Percentiles rank a stretch among this genome's conserved stretches.
phyloP scores from a whole-genome alignment of 768 basidiomycete species.

The Collybia mongolica region DNA sequence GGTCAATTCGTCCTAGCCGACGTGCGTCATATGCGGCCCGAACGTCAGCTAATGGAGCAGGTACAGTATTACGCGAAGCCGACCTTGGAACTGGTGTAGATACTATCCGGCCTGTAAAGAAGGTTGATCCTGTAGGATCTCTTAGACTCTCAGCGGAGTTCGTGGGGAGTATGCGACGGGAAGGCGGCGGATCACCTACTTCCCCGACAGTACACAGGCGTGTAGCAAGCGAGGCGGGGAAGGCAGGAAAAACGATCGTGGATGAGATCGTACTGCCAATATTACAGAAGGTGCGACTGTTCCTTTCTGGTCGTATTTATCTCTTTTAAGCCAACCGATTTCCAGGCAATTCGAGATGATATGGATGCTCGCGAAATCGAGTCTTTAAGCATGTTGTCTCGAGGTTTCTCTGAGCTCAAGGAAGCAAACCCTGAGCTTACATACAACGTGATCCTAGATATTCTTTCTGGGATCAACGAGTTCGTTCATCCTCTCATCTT shows the following conservation, averaged over 20 bases:
- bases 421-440: conserved; percentile 82
- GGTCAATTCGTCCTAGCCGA: conserved; percentile 59
- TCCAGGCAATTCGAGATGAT: conserved; percentile 72
- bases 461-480: conserved; percentile 91
- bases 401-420: conserved; percentile 86
- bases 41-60: conserved; percentile 55
- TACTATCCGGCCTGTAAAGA: conserved; percentile 93
- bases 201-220: conserved; percentile 53
- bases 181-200: conserved; percentile 46
- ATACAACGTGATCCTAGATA: conserved; percentile 85
- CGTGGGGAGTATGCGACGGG: conserved; percentile 70
- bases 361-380: conserved; percentile 90
- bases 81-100: conserved; percentile 87
- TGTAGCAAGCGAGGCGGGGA: conserved; percentile 53
- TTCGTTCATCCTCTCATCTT: conserved; percentile 36
- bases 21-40: conserved; percentile 82
- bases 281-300: conserved; percentile 59
- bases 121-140: conserved; percentile 79
- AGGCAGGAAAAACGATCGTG: conserved; percentile 67
- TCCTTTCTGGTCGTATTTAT: conserved; percentile 7
- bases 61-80: conserved; percentile 75
- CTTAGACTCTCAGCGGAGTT: conserved; percentile 77
- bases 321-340: neutral
- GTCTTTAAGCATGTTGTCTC: conserved; percentile 82
- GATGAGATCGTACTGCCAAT: conserved; percentile 85